Percentiles rank a stretch among this genome's conserved stretches.
Conservation (phyloP, 1,284 basidiomycete genomes). For the Xerocomus cyaneibrunnescens region DNA sequence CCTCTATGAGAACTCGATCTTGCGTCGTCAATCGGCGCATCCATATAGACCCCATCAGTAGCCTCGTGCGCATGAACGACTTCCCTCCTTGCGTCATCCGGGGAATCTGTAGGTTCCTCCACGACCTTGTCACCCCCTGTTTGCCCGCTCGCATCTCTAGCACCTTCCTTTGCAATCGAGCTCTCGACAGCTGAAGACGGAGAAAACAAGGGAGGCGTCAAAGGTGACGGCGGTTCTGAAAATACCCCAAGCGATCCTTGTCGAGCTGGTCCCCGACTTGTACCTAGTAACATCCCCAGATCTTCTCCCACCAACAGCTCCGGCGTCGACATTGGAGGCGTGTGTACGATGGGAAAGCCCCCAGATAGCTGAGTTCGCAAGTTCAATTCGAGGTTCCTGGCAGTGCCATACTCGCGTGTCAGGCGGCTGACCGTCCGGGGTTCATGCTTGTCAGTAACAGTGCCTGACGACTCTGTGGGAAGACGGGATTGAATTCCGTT, state of each 20-base stretch:
- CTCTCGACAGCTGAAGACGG: background rate
- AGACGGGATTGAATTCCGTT: constrained; percentile 4
- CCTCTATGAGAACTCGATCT: background rate
- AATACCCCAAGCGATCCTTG: background rate
- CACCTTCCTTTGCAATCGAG: background rate
- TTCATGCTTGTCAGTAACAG: background rate
- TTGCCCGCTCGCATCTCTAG: too few species aligned
- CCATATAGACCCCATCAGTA: background rate
- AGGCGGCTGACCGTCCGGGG: background rate
- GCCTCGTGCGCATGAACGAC: background rate
- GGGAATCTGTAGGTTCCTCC: background rate
- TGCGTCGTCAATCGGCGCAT: background rate
- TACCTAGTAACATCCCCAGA: too few species aligned
- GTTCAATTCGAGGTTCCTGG: background rate
- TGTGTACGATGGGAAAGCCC: constrained; percentile 1
- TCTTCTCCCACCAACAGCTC: background rate
- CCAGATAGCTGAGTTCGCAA: background rate
- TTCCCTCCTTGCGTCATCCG: background rate
- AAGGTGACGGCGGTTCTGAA: background rate
- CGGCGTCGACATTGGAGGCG: constrained; percentile 7
- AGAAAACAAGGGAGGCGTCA: constrained; percentile 7
- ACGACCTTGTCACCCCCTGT: background rate
- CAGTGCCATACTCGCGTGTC: background rate
- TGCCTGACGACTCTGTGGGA: constrained; percentile 9
- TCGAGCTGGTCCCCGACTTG: background rate